Base-by-base conservation (phyloP, 139 green algal species). In the Coccomyxa sp. region DNA sequence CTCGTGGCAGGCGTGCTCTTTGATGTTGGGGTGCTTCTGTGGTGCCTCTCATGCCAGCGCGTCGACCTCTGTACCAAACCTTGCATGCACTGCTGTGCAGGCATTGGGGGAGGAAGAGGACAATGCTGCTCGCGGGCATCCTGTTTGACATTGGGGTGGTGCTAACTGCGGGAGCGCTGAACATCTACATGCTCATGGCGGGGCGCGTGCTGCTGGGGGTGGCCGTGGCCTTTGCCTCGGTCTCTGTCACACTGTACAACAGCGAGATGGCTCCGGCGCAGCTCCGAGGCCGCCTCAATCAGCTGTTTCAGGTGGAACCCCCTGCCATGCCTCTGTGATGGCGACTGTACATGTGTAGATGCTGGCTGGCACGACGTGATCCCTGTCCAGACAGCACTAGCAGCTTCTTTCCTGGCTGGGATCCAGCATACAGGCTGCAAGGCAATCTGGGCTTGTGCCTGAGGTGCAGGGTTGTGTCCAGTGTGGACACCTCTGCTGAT, bases 161-260 rank as follows among this genome's bases (percentile, higher is more conserved):
- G 0, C 58, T 82, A 18, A 74, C 35, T 36, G 35, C 70, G 22
- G 70, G 34, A 34, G 70, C 70, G 14, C 4, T 34, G 70, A 50
- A 40, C 35, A 31, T 74, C 16, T 2, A 8, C 1, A 92, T 93
- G 91, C 86, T 97, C 18, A 81, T 94, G 54, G 74, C 91, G 6
- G 92, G 92, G 5, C 85, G 92, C 33, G 71, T 95, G 22, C 78
- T 91, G 33, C 81, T 97, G 29, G 92, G 92, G 24, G 71, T 97
- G 22, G 92, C 89, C 7, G 87, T 97, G 24, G 92, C 91, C 22
- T 87, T 94, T 76, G 88, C 89, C 41, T 93, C 83, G 40, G 73
- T 76, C 16, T 77, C 82, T 18, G 80, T 88, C 64, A 84, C 84
- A 0, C 37, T 88, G 64, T 88, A 88, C 75, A 83, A 85, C 24